phyloP scores from a whole-genome alignment of 2,329 filamentous ascomycete species.

The Xylariaceae sp. region DNA sequence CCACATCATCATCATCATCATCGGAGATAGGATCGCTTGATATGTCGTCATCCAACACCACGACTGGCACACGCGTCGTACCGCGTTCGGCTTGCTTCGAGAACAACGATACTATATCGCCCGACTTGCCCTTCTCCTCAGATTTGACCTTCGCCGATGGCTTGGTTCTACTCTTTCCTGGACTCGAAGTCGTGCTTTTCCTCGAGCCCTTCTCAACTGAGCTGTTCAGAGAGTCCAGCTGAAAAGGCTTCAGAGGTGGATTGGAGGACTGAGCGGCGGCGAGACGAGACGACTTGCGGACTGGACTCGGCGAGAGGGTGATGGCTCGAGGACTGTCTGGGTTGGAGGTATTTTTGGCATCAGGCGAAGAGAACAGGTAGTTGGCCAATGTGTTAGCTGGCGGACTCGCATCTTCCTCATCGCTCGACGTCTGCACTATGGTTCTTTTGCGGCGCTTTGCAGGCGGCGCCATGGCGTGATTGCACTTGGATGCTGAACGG shows the following conservation, averaged over 20 bases:
- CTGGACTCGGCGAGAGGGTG: constrained; percentile 26
- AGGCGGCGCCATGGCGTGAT: constrained; percentile 48
- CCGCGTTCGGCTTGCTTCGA: constrained; percentile 54
- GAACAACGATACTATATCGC: constrained; percentile 55
- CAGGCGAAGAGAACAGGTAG: constrained; percentile 51
- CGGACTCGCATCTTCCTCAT: constrained; percentile 40
- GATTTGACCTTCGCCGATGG: constrained; percentile 32
- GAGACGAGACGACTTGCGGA: constrained; percentile 23
- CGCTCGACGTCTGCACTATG: constrained; percentile 46
- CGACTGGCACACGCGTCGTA: constrained; percentile 32
- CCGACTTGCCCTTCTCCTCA: constrained; percentile 49
- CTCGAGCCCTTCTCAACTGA: constrained; percentile 23
- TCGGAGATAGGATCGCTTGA: constrained; percentile 51
- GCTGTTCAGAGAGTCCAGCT: constrained; percentile 26
- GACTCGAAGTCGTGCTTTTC: constrained; percentile 42
- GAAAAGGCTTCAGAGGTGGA: constrained; percentile 24
- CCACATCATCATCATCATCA: constrained; percentile 55
- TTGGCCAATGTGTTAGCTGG: constrained; percentile 46
- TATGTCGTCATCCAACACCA: constrained; percentile 41
- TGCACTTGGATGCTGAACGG: constrained; percentile 16
- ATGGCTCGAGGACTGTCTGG: constrained; percentile 12
- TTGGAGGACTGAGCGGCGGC: constrained; percentile 22
- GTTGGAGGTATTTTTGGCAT: constrained; percentile 32
- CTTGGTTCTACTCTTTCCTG: constrained; percentile 38
- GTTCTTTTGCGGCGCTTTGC: constrained; percentile 56